These are phyloP conservation scores for Umbelopsis ramanniana DNA, from an alignment of 192 early-diverging fungal genomes.

Conservation along the genomic window DNA sequence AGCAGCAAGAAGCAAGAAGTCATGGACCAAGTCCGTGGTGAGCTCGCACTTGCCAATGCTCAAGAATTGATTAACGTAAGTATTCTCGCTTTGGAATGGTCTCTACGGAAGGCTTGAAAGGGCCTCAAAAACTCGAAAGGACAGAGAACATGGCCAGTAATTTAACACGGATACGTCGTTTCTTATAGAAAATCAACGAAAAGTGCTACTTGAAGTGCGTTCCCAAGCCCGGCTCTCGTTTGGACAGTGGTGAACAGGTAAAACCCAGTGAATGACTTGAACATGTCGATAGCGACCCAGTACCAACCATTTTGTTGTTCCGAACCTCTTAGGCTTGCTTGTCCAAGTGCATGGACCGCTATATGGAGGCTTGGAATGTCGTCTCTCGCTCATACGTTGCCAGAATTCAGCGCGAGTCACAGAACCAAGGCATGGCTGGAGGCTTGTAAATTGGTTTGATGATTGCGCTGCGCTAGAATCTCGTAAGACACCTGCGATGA, in stretches of 20 bases:
- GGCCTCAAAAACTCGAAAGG: too few relatives aligned
- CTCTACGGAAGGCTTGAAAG: too few relatives aligned
- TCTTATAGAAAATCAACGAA: constrained; percentile 79
- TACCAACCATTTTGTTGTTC: background rate
- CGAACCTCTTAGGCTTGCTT: constrained; percentile 58
- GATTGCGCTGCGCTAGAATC: background rate
- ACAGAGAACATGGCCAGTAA: too few relatives aligned
- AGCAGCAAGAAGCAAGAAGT: constrained; percentile 71
- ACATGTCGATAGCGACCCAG: too few relatives aligned
- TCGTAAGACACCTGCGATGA: background rate
- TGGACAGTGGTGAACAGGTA: constrained; percentile 74
- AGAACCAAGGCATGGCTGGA: constrained; percentile 28
- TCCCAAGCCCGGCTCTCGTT: constrained; percentile 68
- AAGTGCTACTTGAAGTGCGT: constrained; percentile 89
- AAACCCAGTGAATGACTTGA: background rate
- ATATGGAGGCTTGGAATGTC: constrained; percentile 88
- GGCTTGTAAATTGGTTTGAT: constrained; percentile 28
- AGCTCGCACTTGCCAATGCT: constrained; percentile 81
- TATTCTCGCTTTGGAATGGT: background rate
- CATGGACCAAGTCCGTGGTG: constrained; percentile 76
- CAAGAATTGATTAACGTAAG: constrained; percentile 81
- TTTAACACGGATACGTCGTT: background rate
- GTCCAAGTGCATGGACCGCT: constrained; percentile 84
- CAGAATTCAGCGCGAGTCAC: constrained; percentile 72
- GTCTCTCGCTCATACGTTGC: constrained; percentile 77